phyloP scores from a whole-genome alignment of 495 filamentous ascomycete species.

The Apiosordaria backusii region DNA sequence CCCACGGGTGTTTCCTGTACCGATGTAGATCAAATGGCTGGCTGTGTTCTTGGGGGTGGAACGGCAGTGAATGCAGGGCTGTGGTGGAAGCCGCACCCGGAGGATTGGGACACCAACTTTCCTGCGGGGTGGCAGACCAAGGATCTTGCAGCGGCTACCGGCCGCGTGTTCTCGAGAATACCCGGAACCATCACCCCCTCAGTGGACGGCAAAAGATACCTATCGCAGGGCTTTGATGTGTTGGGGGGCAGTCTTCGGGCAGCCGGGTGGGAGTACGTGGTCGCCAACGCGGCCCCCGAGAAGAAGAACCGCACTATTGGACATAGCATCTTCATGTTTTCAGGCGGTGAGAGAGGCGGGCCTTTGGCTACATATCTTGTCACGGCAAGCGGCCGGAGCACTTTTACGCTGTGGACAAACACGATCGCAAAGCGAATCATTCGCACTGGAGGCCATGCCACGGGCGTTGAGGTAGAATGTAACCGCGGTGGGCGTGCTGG shows the following conservation, averaged over 20 bases:
- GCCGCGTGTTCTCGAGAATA: constrained; percentile 60
- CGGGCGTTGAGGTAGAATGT: constrained; percentile 62
- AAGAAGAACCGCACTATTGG: constrained; percentile 63
- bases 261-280: constrained; percentile 58
- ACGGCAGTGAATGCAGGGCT: constrained; percentile 64
- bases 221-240: constrained; percentile 59
- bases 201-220: constrained; percentile 60
- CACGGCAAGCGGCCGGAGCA: constrained; percentile 50
- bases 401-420: constrained; percentile 62
- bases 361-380: constrained; percentile 69
- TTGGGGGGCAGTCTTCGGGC: constrained; percentile 50
- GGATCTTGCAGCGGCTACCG: constrained; percentile 56
- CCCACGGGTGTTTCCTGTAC: constrained; percentile 58
- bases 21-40: constrained; percentile 66
- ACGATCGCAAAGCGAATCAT: constrained; percentile 61
- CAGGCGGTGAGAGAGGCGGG: constrained; percentile 61
- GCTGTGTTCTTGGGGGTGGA: constrained; percentile 70
- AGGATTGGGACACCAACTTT: constrained; percentile 70
- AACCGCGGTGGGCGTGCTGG: constrained; percentile 53
- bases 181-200: constrained; percentile 66
- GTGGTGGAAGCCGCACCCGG: constrained; percentile 47
- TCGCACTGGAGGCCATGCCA: constrained; percentile 53
- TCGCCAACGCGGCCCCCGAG: constrained; percentile 55
- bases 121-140: constrained; percentile 63
- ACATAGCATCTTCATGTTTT: constrained; percentile 63